A percentile compares a stretch with the other conserved stretches of the same genome.
phyloP scores from a whole-genome alignment of 1,284 basidiomycete species.

The Athelia psychrophila region DNA sequence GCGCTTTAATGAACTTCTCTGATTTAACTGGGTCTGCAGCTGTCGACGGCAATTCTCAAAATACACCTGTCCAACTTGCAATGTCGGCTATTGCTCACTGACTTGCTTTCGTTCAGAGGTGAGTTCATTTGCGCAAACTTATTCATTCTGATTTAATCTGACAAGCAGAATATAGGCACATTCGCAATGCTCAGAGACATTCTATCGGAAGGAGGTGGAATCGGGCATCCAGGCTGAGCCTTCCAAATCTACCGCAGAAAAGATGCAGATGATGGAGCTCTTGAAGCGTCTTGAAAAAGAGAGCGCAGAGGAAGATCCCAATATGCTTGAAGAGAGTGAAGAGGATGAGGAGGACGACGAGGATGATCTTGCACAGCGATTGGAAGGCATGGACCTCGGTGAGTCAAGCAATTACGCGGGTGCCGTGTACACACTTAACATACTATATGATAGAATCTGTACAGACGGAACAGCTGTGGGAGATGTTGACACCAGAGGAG shows the following conservation, averaged over 20 bases:
- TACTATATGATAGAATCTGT: constrained; percentile 40
- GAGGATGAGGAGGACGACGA: constrained; percentile 40
- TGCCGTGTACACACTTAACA: neutral
- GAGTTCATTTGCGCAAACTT: constrained; percentile 5
- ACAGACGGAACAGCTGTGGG: constrained; percentile 63
- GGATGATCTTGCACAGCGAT: constrained; percentile 44
- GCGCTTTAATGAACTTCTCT: constrained; percentile 3
- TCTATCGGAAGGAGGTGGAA: constrained; percentile 72
- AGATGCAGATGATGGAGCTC: constrained; percentile 62
- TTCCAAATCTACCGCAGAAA: constrained; percentile 51
- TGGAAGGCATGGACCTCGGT: constrained; percentile 65
- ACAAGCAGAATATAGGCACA: constrained; percentile 46
- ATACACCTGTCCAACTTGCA: constrained; percentile 80
- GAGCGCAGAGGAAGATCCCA: constrained; percentile 32
- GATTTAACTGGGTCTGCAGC: constrained; percentile 34
- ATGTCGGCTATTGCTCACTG: constrained; percentile 76
- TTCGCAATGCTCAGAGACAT: constrained; percentile 68
- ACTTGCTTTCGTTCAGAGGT: constrained; percentile 75
- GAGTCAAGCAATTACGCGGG: constrained; percentile 10
- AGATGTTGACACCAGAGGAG: constrained; percentile 54
- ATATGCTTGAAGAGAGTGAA: constrained; percentile 28
- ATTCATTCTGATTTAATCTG: constrained; percentile 4
- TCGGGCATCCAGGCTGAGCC: constrained; percentile 53
- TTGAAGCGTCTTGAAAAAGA: constrained; percentile 71
- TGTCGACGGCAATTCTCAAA: constrained; percentile 72